Percentiles rank a stretch among this genome's conserved stretches.
phyloP scores from a whole-genome alignment of 1,139 yeast genomes.

The Sugiyamaella novakii region DNA sequence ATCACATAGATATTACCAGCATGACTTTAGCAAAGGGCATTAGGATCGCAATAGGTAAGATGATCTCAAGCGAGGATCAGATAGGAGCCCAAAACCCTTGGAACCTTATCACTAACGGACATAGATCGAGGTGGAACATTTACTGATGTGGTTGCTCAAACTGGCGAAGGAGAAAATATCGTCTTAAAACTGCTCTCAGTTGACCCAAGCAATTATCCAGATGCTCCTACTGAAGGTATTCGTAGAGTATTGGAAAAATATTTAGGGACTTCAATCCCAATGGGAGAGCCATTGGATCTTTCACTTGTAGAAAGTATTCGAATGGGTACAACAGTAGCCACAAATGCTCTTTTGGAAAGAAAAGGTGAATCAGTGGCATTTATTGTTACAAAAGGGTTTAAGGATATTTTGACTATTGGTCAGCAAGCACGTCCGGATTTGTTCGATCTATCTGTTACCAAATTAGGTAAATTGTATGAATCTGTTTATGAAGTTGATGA shows the following conservation, averaged over 20 bases:
- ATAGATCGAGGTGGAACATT: conserved; percentile 67
- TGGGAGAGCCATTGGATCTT: conserved; percentile 50
- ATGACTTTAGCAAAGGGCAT: conserved; percentile 24
- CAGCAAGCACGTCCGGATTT: conserved; percentile 72
- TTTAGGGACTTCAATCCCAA: conserved; percentile 50
- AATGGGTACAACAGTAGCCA: conserved; percentile 83
- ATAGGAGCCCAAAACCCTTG: not conserved
- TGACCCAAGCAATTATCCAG: conserved; percentile 81
- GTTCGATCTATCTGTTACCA: conserved; percentile 62
- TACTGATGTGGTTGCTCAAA: conserved; percentile 69
- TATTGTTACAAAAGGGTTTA: conserved; percentile 66
- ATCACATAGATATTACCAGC: too few species aligned
- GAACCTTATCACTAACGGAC: not conserved
- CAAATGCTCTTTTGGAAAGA: conserved; percentile 70
- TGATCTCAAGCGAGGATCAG: not conserved
- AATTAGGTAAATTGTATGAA: conserved; percentile 62
- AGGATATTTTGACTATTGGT: conserved; percentile 66
- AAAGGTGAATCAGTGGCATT: conserved; percentile 68
- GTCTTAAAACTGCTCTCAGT: conserved; percentile 78
- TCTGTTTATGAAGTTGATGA: conserved; percentile 69
- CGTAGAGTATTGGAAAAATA: conserved; percentile 69
- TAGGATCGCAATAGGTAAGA: conserved; percentile 32
- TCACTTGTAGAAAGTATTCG: conserved; percentile 58
- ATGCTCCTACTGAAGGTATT: conserved; percentile 92
- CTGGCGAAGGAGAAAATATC: conserved; percentile 45